A percentile compares a stretch with the other conserved stretches of the same genome.
Evolutionary conservation across 768 basidiomycete species (phyloP).

Genomic region (Mycena rosella): DNA sequence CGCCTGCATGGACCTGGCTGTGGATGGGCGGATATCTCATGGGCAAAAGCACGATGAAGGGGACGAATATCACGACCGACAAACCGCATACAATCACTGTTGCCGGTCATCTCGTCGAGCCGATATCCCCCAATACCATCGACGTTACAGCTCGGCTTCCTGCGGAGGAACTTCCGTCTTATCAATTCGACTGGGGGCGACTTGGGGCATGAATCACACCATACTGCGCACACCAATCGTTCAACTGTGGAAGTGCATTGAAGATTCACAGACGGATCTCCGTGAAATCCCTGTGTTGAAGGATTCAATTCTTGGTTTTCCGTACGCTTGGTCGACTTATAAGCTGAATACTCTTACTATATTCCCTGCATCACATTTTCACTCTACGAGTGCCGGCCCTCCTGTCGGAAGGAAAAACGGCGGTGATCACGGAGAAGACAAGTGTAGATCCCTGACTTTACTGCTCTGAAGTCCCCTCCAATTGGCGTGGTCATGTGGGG

Average conservation of each 20-base stretch:
- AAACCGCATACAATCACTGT: not conserved
- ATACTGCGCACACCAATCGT: not conserved
- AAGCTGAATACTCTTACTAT: slow-evolving; percentile 4
- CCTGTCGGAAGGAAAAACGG: not conserved
- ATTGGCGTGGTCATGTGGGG: slow-evolving; percentile 16
- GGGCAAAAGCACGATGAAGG: not conserved
- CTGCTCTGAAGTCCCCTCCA: not conserved
- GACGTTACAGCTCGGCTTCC: not conserved
- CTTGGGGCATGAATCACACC: not conserved
- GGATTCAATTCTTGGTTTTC: not conserved
- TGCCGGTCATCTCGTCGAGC: not conserved
- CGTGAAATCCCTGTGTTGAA: not conserved
- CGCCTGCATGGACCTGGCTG: slow-evolving; percentile 10
- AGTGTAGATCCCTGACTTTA: slow-evolving; percentile 13
- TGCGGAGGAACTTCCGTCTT: not conserved
- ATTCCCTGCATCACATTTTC: not conserved
- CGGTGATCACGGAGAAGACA: no score
- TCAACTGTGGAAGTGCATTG: slow-evolving; percentile 2
- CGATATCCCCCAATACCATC: not conserved
- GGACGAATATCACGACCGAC: not conserved
- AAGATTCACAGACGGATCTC: not conserved
- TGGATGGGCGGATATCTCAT: not conserved
- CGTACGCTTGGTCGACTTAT: not conserved
- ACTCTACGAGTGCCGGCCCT: not conserved
- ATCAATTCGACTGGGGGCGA: slow-evolving; percentile 16